Percentiles rank a stretch among this genome's conserved stretches.
These are phyloP conservation scores for Volvox carteri DNA, from an alignment of 163 green algal genomes.

Conservation along the genomic window DNA sequence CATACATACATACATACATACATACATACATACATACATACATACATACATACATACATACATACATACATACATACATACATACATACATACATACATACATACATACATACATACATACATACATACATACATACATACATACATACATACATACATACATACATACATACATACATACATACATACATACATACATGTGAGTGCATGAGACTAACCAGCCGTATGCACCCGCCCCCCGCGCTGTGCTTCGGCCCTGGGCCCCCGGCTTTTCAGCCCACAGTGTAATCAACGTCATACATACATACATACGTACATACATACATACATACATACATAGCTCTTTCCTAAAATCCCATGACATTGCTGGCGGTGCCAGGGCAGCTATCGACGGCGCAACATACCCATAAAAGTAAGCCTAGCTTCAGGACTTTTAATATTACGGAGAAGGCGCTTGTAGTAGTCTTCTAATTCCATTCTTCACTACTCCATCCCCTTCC, in stretches of 20 bases:
- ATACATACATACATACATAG: background rate
- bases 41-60: too few species aligned
- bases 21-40: too few species aligned
- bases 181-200: background rate
- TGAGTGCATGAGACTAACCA: background rate
- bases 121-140: background rate
- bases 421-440: background rate
- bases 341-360: background rate
- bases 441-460: background rate
- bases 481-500: too few species aligned
- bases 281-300: background rate
- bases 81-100: too few species aligned
- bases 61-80: too few species aligned
- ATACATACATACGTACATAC: too few species aligned
- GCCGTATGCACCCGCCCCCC: too few species aligned
- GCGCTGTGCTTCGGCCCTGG: too few species aligned
- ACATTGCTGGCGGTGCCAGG: background rate
- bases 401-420: background rate
- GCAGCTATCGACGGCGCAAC: background rate
- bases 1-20: too few species aligned
- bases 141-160: background rate
- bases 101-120: too few species aligned
- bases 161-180: background rate
- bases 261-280: too few species aligned
- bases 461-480: background rate